Base-by-base conservation (phyloP, 1,139 yeast species). In the Magnusiomyces sp. region DNA sequence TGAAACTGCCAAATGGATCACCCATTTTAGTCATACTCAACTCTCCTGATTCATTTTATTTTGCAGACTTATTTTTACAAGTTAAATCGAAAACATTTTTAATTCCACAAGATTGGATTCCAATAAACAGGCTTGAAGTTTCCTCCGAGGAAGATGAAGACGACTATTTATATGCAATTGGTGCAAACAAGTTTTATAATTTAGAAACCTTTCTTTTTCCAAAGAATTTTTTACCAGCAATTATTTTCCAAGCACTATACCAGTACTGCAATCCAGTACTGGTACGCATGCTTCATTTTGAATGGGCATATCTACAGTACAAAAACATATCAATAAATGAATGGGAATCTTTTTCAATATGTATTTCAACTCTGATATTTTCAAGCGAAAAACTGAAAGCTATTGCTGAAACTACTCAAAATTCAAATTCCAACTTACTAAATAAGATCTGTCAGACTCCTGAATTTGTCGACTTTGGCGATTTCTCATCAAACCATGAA, bases 31-130 rank as follows among this genome's bases (percentile, higher is more conserved):
- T 37, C 2, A 29, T 44, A 13, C 40, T 44, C 6, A 29, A 37
- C 31, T 36, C 40, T 4, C 46, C 46, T n/a, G n/a, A 29, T 7
- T 60, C 63, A 2, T 48, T 83, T 19, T 68, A 69, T 14, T 59
- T 87, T 4, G 73, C 77, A 40, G 81, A 86, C 56, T 95, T 95
- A 1, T 82, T 85, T 56, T 66, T 81, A 10, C 77, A 78, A 32
- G 61, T 84, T 2, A 63, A 64, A 2, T 77, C 92, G 7, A 19
- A 66, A 27, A 47, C 58, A 1, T 56, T 56, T 11, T 55, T 47
- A 11, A 55, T 54, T 14, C 51, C 56, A 16, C 10, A 40, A 1
- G 36, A 50, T 2, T 44, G 53, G 46, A 52, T 53, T 11, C 50
- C 49, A n/a, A 40, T 58, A 2, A 36, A 42, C 2, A 34, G 47